These are phyloP conservation scores for Dryas drummondii DNA, from an alignment of 306 rosid genomes.

Conservation along the genomic window DNA sequence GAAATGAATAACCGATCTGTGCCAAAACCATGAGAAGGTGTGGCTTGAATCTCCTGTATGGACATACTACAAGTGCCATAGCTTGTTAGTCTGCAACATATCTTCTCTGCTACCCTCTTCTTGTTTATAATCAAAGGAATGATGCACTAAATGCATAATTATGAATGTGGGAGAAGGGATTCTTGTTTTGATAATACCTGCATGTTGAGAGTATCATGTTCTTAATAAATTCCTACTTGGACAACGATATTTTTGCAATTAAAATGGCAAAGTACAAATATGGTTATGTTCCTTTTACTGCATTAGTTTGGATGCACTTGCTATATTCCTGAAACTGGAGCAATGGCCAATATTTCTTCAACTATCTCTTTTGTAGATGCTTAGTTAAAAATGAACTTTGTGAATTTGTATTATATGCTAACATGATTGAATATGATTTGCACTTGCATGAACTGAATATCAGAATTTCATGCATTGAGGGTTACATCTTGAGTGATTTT, in stretches of 20 bases:
- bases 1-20: constrained; percentile 29
- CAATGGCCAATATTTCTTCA: not conserved
- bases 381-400: not conserved
- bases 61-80: constrained; percentile 27
- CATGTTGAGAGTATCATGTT: constrained; percentile 15
- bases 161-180: not conserved
- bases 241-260: not conserved
- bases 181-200: not conserved
- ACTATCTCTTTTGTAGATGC: not conserved
- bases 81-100: not conserved
- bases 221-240: constrained; percentile 4
- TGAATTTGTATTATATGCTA: too few relatives aligned
- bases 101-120: not conserved
- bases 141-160: not conserved
- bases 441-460: not conserved
- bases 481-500: not conserved
- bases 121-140: constrained; percentile 8
- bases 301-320: not conserved
- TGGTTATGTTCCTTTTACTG: not conserved
- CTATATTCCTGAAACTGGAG: not conserved
- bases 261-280: not conserved
- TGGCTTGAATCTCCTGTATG: constrained; percentile 35
- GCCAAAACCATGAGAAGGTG: constrained; percentile 36
- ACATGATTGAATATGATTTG: not conserved
- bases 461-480: not conserved